Evolutionary conservation across 768 basidiomycete species (phyloP).

Genomic region (Podaxis sp.): DNA sequence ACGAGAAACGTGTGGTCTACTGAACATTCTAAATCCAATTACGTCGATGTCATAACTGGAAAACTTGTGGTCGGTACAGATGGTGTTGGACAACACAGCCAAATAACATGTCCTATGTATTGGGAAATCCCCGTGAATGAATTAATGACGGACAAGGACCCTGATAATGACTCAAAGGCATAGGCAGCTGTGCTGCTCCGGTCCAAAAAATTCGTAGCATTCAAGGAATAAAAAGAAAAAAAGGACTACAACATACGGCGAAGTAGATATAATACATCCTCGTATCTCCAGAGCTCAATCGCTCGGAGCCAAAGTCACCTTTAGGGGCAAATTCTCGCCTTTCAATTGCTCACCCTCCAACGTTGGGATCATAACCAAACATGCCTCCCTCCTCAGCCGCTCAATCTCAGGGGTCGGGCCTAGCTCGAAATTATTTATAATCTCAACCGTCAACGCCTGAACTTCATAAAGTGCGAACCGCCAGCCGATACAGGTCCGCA

Average conservation of each 20-base stretch:
- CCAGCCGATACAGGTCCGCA: constrained; percentile 49
- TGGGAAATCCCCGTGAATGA: not conserved
- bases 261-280: not conserved
- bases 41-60: not conserved
- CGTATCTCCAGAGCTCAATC: constrained; percentile 21
- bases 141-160: not conserved
- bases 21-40: not conserved
- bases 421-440: constrained; percentile 59
- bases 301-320: constrained; percentile 34
- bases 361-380: constrained; percentile 47
- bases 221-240: not conserved
- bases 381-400: constrained; percentile 41
- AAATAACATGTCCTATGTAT: not conserved
- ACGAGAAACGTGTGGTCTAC: not conserved
- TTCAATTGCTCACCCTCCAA: constrained; percentile 42
- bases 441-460: constrained; percentile 55
- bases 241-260: not conserved
- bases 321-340: constrained; percentile 44
- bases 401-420: constrained; percentile 37
- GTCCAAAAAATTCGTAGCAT: not conserved
- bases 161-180: not conserved
- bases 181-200: no score
- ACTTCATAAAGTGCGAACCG: constrained; percentile 54
- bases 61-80: not conserved
- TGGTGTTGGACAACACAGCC: constrained; percentile 1